These are phyloP conservation scores for Hsuehochloa calcarea DNA, from an alignment of 176 grass and related monocot species.

Conservation along the genomic window DNA sequence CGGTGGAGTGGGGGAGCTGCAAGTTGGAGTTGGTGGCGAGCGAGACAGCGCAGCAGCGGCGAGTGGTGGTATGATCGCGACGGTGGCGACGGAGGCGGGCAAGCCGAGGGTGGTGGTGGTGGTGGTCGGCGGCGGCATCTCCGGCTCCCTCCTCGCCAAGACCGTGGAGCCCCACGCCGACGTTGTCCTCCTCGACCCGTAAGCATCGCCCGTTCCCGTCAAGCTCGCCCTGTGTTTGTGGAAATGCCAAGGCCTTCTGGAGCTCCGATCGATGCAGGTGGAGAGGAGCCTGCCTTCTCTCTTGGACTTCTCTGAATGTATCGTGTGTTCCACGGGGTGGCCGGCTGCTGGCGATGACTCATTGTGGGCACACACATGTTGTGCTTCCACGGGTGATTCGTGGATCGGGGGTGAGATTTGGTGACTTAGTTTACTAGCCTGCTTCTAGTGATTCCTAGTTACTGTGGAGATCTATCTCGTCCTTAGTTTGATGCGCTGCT, in stretches of 20 bases:
- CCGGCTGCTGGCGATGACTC: not conserved
- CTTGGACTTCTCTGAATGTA: not conserved
- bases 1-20: not conserved
- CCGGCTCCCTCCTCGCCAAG: conserved; percentile 66
- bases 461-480: not conserved
- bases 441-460: not conserved
- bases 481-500: not conserved
- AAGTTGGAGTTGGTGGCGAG: not conserved
- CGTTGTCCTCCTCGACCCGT: conserved; percentile 74
- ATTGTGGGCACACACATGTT: too few relatives aligned
- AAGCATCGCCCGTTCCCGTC: not conserved
- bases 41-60: conserved; percentile 19
- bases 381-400: not conserved
- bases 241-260: conserved; percentile 4
- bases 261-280: not conserved
- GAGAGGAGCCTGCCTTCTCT: not conserved
- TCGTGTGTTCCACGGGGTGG: not conserved
- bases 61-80: not conserved
- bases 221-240: not conserved
- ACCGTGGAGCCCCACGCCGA: conserved; percentile 55
- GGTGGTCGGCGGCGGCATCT: conserved; percentile 70
- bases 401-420: conserved; percentile 4
- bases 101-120: conserved; percentile 64
- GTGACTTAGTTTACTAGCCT: not conserved
- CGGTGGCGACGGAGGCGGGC: conserved; percentile 8